Evolutionary conservation across 2,329 filamentous ascomycete genomes (phyloP).

Genomic region (Diaporthe citri): DNA sequence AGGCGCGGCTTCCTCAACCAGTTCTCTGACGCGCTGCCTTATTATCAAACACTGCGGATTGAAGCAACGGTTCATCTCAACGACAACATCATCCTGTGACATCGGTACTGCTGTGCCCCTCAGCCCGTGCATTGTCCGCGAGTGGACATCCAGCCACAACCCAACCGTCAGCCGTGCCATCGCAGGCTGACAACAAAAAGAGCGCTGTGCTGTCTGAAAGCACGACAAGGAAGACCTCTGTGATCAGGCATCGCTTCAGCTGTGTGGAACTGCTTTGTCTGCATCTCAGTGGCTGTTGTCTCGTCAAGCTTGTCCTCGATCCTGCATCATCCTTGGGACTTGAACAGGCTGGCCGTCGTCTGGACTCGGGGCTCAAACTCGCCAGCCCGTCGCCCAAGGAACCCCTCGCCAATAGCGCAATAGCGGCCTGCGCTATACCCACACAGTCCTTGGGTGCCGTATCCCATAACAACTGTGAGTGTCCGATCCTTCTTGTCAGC

Average conservation of each 20-base stretch:
- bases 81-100: not conserved
- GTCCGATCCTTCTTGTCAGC: constrained; percentile 15
- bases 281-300: constrained; percentile 34
- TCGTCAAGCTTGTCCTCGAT: constrained; percentile 7
- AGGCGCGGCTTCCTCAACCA: constrained; percentile 7
- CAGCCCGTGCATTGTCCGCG: not conserved
- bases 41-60: constrained; percentile 4
- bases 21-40: not conserved
- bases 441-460: constrained; percentile 30
- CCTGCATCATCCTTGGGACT: constrained; percentile 39
- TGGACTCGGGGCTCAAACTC: constrained; percentile 29
- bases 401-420: constrained; percentile 36
- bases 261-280: constrained; percentile 8
- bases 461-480: constrained; percentile 40
- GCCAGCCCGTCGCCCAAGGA: constrained; percentile 31
- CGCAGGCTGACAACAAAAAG: constrained; percentile 7
- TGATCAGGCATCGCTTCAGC: constrained; percentile 11
- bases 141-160: constrained; percentile 10
- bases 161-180: constrained; percentile 4
- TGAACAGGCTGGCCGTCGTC: constrained; percentile 27
- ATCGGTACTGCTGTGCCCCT: constrained; percentile 3
- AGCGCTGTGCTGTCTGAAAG: not conserved
- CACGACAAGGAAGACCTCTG: constrained; percentile 19
- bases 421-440: constrained; percentile 32
- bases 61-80: not conserved